Conservation (phyloP, 108 stramenopile species). For the Cyclotella baltica region DNA sequence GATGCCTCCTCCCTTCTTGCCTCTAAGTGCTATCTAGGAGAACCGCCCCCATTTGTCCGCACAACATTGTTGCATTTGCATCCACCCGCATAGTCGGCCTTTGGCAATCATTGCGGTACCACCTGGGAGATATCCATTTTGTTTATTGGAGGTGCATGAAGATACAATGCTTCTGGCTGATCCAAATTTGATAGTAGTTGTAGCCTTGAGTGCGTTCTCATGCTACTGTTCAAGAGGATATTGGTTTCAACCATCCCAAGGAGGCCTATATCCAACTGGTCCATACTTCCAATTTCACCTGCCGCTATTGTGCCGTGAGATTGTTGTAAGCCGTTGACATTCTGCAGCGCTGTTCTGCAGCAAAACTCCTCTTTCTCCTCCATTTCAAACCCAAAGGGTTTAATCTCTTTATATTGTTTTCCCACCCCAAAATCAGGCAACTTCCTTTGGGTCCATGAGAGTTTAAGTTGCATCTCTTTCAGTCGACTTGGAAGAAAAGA, state of each 20-base stretch:
- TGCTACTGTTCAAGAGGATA: not conserved
- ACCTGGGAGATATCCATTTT: conserved; percentile 8
- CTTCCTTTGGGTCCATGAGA: not conserved
- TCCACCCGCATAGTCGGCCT: not conserved
- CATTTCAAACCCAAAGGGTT: not conserved
- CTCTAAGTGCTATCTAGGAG: conserved; percentile 5
- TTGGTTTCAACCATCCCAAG: not conserved
- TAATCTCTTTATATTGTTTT: not conserved
- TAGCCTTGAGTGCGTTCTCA: not conserved
- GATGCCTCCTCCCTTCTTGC: not conserved
- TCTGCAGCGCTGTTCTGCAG: not conserved
- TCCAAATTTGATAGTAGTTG: not conserved
- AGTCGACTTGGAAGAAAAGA: no score
- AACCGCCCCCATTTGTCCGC: not conserved
- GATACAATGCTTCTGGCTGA: not conserved
- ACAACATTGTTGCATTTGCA: no score
- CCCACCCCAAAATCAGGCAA: not conserved
- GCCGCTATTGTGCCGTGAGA: not conserved
- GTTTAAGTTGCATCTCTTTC: no score
- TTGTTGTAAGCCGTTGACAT: not conserved
- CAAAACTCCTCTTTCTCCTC: not conserved
- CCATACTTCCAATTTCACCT: not conserved
- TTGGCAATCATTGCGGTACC: not conserved
- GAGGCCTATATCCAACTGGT: not conserved
- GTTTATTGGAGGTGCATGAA: not conserved